Percentiles rank a stretch among this genome's conserved stretches.
Evolutionary conservation across 192 early-diverging fungal genomes (phyloP).

Genomic region (Piromyces finnis): DNA sequence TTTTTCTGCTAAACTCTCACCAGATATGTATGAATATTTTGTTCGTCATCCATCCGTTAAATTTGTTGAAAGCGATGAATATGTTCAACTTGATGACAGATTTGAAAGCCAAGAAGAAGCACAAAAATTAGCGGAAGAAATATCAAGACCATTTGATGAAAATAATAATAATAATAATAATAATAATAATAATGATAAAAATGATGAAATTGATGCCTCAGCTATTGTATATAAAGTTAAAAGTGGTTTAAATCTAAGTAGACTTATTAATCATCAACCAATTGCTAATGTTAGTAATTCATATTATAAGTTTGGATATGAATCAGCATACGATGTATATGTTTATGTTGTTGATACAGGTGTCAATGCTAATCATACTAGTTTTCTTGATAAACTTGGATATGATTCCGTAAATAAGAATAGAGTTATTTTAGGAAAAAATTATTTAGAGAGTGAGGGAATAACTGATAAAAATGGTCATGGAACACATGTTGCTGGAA

Average conservation of each 20-base stretch:
- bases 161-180: neutral
- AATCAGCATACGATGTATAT: neutral
- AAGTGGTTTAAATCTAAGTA: neutral
- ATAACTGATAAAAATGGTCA: constrained; percentile 25
- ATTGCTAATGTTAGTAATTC: neutral
- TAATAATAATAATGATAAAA: neutral
- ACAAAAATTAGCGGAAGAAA: neutral
- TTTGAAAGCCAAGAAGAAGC: neutral
- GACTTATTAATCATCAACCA: neutral
- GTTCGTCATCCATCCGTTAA: neutral
- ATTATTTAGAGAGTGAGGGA: neutral
- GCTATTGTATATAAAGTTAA: neutral
- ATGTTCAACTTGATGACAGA: neutral
- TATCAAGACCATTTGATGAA: neutral
- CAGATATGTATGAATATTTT: neutral
- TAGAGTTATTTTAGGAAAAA: neutral
- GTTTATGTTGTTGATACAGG: constrained; percentile 29
- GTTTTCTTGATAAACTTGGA: constrained; percentile 30
- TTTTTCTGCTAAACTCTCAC: neutral
- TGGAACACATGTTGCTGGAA: constrained; percentile 31
- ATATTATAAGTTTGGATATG: neutral
- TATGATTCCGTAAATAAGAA: constrained; percentile 18
- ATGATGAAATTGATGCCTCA: neutral
- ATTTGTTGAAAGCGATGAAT: neutral
- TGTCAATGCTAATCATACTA: constrained; percentile 13